These are phyloP conservation scores for Gossypium raimondii DNA, from an alignment of 345 rosid genomes.

Conservation along the genomic window DNA sequence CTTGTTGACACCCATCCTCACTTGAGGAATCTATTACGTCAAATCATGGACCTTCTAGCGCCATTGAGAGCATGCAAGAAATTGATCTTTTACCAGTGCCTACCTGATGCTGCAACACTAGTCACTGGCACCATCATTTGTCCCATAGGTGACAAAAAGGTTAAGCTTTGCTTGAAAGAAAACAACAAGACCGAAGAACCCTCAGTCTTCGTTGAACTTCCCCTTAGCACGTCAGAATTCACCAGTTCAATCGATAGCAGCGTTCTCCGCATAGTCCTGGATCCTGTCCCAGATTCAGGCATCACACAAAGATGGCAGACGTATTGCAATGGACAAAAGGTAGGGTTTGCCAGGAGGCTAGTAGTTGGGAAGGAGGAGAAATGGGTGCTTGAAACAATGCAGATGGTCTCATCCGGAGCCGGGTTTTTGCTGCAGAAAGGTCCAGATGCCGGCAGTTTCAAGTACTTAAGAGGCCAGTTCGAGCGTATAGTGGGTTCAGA, in stretches of 20 bases:
- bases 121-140: conserved; percentile 10
- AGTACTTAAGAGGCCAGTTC: conserved; percentile 31
- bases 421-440: conserved; percentile 19
- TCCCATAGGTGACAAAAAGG: not conserved
- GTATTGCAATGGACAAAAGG: conserved; percentile 19
- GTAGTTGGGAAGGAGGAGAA: conserved; percentile 13
- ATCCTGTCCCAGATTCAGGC: not conserved
- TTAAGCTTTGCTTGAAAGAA: not conserved
- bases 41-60: not conserved
- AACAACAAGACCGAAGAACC: not conserved
- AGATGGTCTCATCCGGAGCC: conserved; percentile 20
- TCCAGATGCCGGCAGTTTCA: conserved; percentile 8
- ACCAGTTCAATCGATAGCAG: not conserved
- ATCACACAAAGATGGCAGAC: conserved; percentile 15
- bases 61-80: not conserved
- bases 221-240: not conserved
- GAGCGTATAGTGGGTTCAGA: conserved; percentile 16
- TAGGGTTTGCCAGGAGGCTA: conserved; percentile 21
- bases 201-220: conserved; percentile 3
- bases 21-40: not conserved
- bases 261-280: not conserved
- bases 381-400: conserved; percentile 18
- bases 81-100: not conserved
- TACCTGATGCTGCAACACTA: not conserved
- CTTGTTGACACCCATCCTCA: not conserved